Evolutionary conservation across 2,329 filamentous ascomycete species (phyloP), one percentile per base, ranked within the genome.

Genomic region (Ophiostoma quercus): DNA sequence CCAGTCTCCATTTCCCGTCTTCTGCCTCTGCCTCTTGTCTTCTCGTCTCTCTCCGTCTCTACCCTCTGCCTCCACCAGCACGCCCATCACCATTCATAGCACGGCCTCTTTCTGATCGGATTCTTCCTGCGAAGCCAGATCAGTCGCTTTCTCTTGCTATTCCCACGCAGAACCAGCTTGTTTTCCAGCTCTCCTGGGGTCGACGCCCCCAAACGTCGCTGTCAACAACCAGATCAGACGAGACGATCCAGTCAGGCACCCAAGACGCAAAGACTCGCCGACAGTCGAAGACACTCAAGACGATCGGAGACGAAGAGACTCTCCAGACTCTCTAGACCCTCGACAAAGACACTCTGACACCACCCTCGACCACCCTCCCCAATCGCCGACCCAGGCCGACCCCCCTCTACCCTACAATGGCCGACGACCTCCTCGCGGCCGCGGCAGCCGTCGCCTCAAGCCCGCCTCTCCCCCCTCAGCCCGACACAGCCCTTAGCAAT

Each of bases 401-500:
- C 25, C 60, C 32, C 32, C 32, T n/a, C 60, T 39, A 11, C 12
- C n/a, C 37, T 32, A 25, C 66, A 72, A 88, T 88, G 85, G 84
- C 84, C 66, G 78, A 77, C 76, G 80, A 80, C 73, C 37, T 66
- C 14, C 32, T 43, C 11, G 79, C 79, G 74, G 82, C 83, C 76
- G 82, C 82, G 75, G 80, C 84, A 74, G 79, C 81, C 77, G 79
- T 81, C 74, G 79, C 81, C 75, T 82, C 82, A 74, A 81, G 83
- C 75, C 82, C 84, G 72, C 82, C 84, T 67, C 82, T 83, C 70
- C 79, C 80, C 73, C 79, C 82, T 71, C 76, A 79, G 67, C 80
- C 80, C 73, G 85, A 85, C 75, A 81, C 82, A 73, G 85, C 86
- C 74, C 88, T 89, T 75, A 91, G 90, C 78, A 89, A 88, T 77